These are phyloP conservation scores for Naganishia vishniacii DNA, from an alignment of 768 basidiomycete species.

Conservation along the genomic window DNA sequence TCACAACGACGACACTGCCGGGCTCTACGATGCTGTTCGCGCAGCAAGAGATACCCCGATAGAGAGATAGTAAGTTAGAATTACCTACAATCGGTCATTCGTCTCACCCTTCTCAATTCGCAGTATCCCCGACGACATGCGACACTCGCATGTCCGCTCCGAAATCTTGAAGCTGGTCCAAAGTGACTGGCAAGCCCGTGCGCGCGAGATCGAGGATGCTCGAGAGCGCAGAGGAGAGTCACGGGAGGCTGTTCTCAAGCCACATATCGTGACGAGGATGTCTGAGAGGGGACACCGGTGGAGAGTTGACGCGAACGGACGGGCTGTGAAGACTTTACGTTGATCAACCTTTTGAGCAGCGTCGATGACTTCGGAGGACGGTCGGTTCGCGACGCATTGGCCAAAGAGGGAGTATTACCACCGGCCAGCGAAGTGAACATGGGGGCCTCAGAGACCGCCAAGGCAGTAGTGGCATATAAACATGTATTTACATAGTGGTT, in stretches of 20 bases:
- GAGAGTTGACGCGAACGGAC: constrained; percentile 4
- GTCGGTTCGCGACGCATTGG: too few species aligned
- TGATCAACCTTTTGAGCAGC: too few species aligned
- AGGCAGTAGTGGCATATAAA: too few species aligned
- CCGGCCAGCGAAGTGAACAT: too few species aligned
- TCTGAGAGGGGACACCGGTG: not conserved
- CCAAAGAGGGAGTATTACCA: too few species aligned
- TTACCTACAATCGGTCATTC: not conserved
- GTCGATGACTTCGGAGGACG: too few species aligned
- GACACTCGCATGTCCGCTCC: constrained; percentile 6
- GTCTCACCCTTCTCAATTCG: not conserved
- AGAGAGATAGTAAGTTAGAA: constrained; percentile 38
- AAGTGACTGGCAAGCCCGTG: constrained; percentile 5
- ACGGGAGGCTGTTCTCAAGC: not conserved
- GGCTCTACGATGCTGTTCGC: constrained; percentile 33
- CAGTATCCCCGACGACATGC: constrained; percentile 45
- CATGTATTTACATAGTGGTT: too few species aligned
- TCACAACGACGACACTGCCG: constrained; percentile 32
- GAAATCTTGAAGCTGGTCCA: constrained; percentile 9
- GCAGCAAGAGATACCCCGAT: constrained; percentile 37
- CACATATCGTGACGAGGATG: constrained; percentile 1
- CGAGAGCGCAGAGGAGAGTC: not conserved
- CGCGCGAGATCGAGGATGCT: constrained; percentile 1
- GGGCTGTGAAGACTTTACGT: not conserved
- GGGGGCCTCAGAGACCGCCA: too few species aligned